These are phyloP conservation scores for Scheffersomyces lignicola DNA, from an alignment of 1,139 yeast species.

Conservation along the genomic window DNA sequence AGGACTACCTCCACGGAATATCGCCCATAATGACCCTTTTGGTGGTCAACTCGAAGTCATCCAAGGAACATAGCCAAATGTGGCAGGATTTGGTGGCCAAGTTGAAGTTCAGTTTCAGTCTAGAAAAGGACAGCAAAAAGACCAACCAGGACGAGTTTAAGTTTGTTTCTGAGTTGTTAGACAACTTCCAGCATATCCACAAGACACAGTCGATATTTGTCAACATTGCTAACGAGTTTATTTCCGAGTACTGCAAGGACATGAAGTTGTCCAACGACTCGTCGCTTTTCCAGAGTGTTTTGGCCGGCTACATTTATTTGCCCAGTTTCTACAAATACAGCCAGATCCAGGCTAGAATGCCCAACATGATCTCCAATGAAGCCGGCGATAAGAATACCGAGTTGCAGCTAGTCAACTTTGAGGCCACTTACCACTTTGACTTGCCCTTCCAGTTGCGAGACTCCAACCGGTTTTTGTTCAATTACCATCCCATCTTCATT, in stretches of 20 bases:
- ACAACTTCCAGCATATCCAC: constrained; percentile 41
- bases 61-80: constrained; percentile 12
- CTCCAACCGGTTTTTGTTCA: constrained; percentile 39
- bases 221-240: constrained; percentile 50
- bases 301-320: constrained; percentile 71
- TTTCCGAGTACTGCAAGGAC: constrained; percentile 65
- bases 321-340: constrained; percentile 71
- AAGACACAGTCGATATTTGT: constrained; percentile 30
- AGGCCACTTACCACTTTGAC: constrained; percentile 33
- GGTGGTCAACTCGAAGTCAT: constrained; percentile 27
- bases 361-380: constrained; percentile 15
- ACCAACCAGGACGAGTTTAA: constrained; percentile 22
- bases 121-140: constrained; percentile 18
- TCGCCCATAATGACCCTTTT: constrained; percentile 56
- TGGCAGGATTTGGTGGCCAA: constrained; percentile 21
- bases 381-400: constrained; percentile 3
- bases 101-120: constrained; percentile 25
- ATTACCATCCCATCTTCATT: constrained; percentile 82
- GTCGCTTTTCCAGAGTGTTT: constrained; percentile 62
- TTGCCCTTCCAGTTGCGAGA: constrained; percentile 48
- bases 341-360: constrained; percentile 40
- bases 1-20: constrained; percentile 41
- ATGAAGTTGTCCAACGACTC: constrained; percentile 69
- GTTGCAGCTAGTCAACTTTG: constrained; percentile 8
- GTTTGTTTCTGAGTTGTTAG: constrained; percentile 44